Evolutionary conservation across 2,329 filamentous ascomycete species (phyloP).

Genomic region (Colletotrichum phormii): DNA sequence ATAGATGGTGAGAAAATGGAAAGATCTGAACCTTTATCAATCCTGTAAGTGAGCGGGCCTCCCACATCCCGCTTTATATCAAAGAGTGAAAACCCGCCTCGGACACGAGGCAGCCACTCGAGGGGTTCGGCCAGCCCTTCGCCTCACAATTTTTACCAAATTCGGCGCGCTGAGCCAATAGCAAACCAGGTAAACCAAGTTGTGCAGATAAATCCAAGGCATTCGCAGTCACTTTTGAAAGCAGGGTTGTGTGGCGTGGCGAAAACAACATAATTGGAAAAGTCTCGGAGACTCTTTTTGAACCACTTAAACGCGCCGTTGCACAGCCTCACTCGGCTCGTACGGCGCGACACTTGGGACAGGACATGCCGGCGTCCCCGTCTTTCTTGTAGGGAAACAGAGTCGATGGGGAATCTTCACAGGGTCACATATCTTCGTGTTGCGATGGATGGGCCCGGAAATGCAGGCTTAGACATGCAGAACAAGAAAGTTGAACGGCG

Average conservation of each 20-base stretch:
- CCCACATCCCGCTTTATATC: constrained; percentile 1
- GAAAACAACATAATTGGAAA: neutral
- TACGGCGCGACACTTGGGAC: neutral
- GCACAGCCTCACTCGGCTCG: constrained; percentile 22
- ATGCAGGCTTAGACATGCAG: neutral
- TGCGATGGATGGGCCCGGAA: neutral
- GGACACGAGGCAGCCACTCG: neutral
- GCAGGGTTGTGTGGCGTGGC: constrained; percentile 11
- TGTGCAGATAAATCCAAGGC: neutral
- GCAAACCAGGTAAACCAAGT: neutral
- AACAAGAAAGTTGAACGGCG: neutral
- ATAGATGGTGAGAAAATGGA: neutral
- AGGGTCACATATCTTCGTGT: neutral
- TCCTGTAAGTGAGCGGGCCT: neutral
- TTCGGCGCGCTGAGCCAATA: constrained; percentile 1
- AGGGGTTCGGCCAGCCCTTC: neutral
- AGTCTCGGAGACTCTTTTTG: neutral
- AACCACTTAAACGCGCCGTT: neutral
- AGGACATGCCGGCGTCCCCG: constrained; percentile 1
- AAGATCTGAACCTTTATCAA: neutral
- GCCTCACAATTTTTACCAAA: neutral
- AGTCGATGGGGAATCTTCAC: too few species aligned
- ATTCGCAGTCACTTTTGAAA: neutral
- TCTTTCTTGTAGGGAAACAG: neutral
- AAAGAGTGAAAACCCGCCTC: neutral